Evolutionary conservation across 1,284 basidiomycete genomes (phyloP).

Genomic region (Kwoniella shivajii): DNA sequence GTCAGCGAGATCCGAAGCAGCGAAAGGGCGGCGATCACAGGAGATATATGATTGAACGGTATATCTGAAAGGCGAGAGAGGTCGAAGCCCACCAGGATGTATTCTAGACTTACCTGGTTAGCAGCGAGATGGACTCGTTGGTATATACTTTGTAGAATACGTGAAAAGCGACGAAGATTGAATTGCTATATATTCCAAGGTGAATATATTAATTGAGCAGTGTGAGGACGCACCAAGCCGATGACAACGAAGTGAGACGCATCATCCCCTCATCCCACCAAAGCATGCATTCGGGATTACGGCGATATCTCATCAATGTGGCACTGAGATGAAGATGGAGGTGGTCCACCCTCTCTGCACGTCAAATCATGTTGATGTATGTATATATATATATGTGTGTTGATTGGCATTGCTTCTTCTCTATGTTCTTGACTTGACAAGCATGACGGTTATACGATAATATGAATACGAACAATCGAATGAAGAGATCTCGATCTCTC

Average conservation of each 20-base stretch:
- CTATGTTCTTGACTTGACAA: not conserved
- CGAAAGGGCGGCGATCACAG: conserved; percentile 3
- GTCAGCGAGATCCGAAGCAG: not conserved
- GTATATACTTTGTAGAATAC: not conserved
- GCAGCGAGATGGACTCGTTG: not conserved
- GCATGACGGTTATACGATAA: no score
- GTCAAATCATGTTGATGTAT: not conserved
- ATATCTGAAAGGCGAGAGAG: no score
- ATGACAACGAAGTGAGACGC: conserved; percentile 1
- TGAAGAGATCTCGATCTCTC: conserved; percentile 70
- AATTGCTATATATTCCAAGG: not conserved
- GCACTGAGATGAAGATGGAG: conserved; percentile 25
- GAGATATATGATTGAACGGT: not conserved
- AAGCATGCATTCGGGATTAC: conserved; percentile 1
- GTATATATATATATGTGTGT: not conserved
- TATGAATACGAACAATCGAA: no score
- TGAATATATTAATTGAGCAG: not conserved
- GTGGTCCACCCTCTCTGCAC: conserved; percentile 17
- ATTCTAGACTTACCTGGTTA: conserved; percentile 1
- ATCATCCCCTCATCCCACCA: not conserved
- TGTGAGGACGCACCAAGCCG: conserved; percentile 3
- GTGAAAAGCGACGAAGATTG: not conserved
- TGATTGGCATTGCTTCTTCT: not conserved
- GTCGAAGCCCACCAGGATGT: no score
- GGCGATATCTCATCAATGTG: conserved; percentile 9